Conservation (phyloP, 768 basidiomycete genomes). For the Scleroderma citrinum region DNA sequence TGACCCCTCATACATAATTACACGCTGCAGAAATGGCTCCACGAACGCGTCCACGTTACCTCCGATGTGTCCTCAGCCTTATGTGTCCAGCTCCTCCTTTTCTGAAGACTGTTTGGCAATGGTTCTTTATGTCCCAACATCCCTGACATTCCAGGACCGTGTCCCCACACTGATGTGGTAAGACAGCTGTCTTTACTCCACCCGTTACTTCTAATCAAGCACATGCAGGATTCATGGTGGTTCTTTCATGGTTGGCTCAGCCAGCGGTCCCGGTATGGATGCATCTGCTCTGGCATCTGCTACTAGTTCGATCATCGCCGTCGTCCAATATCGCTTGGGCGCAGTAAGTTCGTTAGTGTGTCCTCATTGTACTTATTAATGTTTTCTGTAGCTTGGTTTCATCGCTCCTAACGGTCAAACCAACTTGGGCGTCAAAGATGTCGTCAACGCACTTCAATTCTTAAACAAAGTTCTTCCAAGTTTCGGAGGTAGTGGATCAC, state of each 20-base stretch:
- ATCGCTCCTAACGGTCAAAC: constrained; percentile 63
- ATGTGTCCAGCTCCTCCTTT: constrained; percentile 41
- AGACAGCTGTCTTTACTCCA: constrained; percentile 12
- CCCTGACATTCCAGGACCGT: constrained; percentile 26
- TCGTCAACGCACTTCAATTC: constrained; percentile 61
- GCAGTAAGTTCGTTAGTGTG: constrained; percentile 40
- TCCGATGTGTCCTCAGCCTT: constrained; percentile 65
- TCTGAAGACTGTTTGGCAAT: constrained; percentile 82
- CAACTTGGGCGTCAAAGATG: constrained; percentile 67
- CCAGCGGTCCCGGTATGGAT: constrained; percentile 67
- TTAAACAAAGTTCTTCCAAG: constrained; percentile 49
- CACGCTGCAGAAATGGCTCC: constrained; percentile 38
- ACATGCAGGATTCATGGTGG: constrained; percentile 76
- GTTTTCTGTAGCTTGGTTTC: constrained; percentile 55
- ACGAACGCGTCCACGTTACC: constrained; percentile 53
- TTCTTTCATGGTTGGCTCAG: constrained; percentile 67
- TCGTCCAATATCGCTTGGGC: constrained; percentile 82
- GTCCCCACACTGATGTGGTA: constrained; percentile 59
- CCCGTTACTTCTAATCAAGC: background rate
- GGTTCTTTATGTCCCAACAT: constrained; percentile 61
- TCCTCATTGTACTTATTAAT: constrained; percentile 4
- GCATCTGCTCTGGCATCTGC: constrained; percentile 67
- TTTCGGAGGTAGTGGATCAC: constrained; percentile 60
- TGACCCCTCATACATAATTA: background rate
- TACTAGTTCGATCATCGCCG: constrained; percentile 71